Conservation (phyloP, 768 basidiomycete genomes). For the Russula brevipes region DNA sequence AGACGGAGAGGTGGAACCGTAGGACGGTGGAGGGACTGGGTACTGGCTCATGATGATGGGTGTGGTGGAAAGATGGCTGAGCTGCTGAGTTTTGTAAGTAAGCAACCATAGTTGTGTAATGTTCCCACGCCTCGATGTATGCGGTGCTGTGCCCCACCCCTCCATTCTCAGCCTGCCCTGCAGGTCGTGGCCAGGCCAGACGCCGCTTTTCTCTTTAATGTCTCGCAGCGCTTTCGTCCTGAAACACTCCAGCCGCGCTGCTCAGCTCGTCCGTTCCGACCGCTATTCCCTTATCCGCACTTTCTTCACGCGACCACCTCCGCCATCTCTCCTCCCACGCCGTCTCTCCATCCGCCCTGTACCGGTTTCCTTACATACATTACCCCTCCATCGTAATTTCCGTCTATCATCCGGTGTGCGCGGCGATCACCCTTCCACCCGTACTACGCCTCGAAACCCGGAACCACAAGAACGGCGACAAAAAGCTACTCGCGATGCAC, state of each 20-base stretch:
- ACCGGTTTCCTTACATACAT: not conserved
- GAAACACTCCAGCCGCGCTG: slow-evolving; percentile 13
- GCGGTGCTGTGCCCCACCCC: not conserved
- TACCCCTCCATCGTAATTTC: slow-evolving; percentile 2
- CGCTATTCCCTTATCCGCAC: slow-evolving; percentile 28
- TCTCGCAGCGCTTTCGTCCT: slow-evolving; percentile 9
- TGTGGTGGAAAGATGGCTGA: not conserved
- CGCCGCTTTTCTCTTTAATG: not conserved
- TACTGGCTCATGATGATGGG: slow-evolving; percentile 36
- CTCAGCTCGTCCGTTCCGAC: slow-evolving; percentile 20
- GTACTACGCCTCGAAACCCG: not conserved
- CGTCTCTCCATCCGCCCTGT: not conserved
- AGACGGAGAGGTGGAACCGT: slow-evolving; percentile 41
- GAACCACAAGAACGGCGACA: not conserved
- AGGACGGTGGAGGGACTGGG: slow-evolving; percentile 57
- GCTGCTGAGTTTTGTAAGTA: not conserved
- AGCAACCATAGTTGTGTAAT: not conserved
- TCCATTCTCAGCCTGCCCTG: no score
- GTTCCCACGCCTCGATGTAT: slow-evolving; percentile 7
- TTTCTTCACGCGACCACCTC: slow-evolving; percentile 24
- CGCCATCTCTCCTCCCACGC: not conserved
- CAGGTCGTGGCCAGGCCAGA: no score
- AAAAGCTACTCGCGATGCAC: not conserved
- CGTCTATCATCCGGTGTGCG: not conserved
- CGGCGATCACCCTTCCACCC: not conserved